Conservation (phyloP, 768 basidiomycete species). For the Termitomyces sp. region DNA sequence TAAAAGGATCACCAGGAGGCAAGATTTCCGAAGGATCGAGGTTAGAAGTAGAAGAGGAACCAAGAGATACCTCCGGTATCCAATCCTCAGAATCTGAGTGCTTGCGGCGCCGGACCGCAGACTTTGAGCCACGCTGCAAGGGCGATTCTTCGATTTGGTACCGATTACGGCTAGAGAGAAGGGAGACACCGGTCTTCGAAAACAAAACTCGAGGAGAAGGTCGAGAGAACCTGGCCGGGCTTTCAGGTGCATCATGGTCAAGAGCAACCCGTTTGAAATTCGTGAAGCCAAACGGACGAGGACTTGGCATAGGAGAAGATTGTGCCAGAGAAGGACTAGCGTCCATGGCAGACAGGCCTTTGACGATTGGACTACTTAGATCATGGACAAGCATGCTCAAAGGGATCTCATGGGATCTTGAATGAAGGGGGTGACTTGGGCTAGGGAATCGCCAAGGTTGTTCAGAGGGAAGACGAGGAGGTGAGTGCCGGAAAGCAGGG, state of each 20-base stretch:
- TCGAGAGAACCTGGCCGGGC: conserved; percentile 25
- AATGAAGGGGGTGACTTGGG: conserved; percentile 73
- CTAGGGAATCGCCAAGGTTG: conserved; percentile 83
- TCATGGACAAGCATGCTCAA: conserved; percentile 59
- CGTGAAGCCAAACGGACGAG: conserved; percentile 14
- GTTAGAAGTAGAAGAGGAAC: conserved; percentile 16
- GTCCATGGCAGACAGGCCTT: conserved; percentile 21
- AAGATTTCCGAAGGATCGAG: conserved; percentile 16
- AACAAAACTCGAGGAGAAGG: conserved; percentile 37
- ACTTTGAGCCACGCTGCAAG: conserved; percentile 28
- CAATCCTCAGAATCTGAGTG: conserved; percentile 34
- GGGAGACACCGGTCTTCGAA: conserved; percentile 27
- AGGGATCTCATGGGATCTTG: conserved; percentile 56
- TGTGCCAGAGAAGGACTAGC: conserved; percentile 29
- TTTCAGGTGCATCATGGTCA: conserved; percentile 27
- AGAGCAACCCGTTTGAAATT: conserved; percentile 16
- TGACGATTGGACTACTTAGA: conserved; percentile 41
- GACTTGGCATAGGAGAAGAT: conserved; percentile 30
- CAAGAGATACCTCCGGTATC: conserved; percentile 29
- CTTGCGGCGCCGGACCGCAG: conserved; percentile 18
- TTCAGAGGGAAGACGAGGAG: conserved; percentile 67
- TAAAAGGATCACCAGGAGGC: conserved; percentile 39
- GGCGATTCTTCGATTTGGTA: conserved; percentile 44
- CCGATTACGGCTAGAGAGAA: conserved; percentile 25
- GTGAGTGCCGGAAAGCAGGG: conserved; percentile 75